A percentile compares a stretch with the other conserved stretches of the same genome.
phyloP scores from a whole-genome alignment of 495 filamentous ascomycete genomes.

The Aspergillus kassunensis region DNA sequence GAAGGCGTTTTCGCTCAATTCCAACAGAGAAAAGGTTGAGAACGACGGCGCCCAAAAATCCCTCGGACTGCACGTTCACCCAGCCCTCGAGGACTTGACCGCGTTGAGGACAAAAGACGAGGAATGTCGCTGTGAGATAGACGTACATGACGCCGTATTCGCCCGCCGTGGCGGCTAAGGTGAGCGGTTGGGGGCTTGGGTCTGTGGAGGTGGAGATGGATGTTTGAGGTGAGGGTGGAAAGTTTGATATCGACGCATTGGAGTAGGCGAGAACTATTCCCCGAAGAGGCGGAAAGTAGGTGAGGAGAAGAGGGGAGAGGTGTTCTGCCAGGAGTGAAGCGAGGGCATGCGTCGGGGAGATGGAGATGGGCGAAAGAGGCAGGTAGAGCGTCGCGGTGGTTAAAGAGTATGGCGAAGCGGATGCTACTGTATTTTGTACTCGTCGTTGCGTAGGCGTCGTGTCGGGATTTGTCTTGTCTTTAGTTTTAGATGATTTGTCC shows the following conservation, averaged over 20 bases:
- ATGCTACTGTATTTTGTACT: slow-evolving; percentile 5
- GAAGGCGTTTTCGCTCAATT: slow-evolving; percentile 62
- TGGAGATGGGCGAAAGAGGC: slow-evolving; percentile 64
- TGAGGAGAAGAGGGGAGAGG: slow-evolving; percentile 70
- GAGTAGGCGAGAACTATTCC: slow-evolving; percentile 70
- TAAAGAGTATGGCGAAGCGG: slow-evolving; percentile 55
- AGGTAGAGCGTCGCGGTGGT: slow-evolving; percentile 66
- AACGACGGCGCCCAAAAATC: slow-evolving; percentile 65
- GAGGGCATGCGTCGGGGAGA: slow-evolving; percentile 58
- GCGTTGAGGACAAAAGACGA: slow-evolving; percentile 61
- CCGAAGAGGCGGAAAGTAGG: slow-evolving; percentile 66
- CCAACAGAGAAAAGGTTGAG: slow-evolving; percentile 74
- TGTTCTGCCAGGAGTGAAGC: slow-evolving; percentile 68
- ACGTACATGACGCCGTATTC: slow-evolving; percentile 66
- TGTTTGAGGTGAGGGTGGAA: slow-evolving; percentile 18
- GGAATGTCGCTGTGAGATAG: slow-evolving; percentile 70
- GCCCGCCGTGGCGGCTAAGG: slow-evolving; percentile 53
- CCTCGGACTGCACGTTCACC: slow-evolving; percentile 69
- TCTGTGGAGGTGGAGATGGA: slow-evolving; percentile 27
- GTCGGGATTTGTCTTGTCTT: slow-evolving; percentile 12
- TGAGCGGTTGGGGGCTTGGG: slow-evolving; percentile 37
- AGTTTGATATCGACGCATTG: slow-evolving; percentile 50
- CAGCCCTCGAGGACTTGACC: slow-evolving; percentile 58
- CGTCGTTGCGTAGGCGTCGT: slow-evolving; percentile 6
- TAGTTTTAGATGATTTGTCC: slow-evolving; percentile 27